Evolutionary conservation across 176 grass and related monocot genomes (phyloP), one percentile per base, ranked within the genome.

Genomic region (Tillandsia leiboldiana): DNA sequence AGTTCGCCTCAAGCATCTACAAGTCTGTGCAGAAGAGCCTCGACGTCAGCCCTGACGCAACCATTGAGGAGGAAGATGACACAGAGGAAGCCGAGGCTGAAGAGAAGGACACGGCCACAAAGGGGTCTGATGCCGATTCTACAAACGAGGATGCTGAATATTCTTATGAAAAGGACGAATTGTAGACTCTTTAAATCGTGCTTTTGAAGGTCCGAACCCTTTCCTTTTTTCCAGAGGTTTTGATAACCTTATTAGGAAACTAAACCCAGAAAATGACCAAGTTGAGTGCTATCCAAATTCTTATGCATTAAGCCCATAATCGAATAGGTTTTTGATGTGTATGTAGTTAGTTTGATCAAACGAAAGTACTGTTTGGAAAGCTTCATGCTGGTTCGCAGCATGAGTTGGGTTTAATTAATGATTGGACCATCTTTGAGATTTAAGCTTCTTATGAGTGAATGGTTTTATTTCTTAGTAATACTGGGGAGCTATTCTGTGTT

Each of bases 11-110:
- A 1, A 92, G 93, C 86, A 92, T 97, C 65, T 97, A 97, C 84
- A 85, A 57, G 71, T 97, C 93, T 6, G 93, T 97, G 77, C 89
- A 97, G 69, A 97, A 90, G 86, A 90, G 93, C 77, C 65, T 97
- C 11, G 89, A 97, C 77, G 79, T 97, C 73, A 88, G 85, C 57
- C 81, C 86, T 0, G 93, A 88, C 0, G 83, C 86, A 0, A 72
- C 77, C 0, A 83, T 89, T 1, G 93, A 97, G 67, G 93, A 96
- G 84, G 93, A 97, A 23, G 86, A 97, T 0, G 86, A 91, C 27
- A 70, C 33, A 0, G 93, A 96, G 53, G 91, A 92, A 63, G 68
- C 73, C 0, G 93, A 96, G 84, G 72, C 77, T 0, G 81, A 87
- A 0, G 93, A 97, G 75, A 91, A 91, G 67, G 88, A 69, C 58